These are phyloP conservation scores for Aspergillus conjunctus DNA, from an alignment of 495 filamentous ascomycete genomes.

Conservation along the genomic window DNA sequence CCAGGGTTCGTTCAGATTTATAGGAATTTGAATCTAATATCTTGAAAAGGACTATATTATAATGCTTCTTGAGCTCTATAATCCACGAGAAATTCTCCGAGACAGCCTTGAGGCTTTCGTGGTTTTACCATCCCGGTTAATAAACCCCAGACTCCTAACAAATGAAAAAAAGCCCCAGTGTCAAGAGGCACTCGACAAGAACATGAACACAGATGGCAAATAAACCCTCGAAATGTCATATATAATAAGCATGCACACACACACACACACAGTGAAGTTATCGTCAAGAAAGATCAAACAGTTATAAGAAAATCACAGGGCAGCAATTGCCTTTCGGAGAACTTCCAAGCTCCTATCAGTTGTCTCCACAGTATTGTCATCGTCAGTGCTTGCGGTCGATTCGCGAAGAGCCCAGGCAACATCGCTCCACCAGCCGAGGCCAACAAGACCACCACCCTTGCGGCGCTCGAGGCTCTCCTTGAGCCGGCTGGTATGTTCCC, in stretches of 20 bases:
- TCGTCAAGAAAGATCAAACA: constrained; percentile 3
- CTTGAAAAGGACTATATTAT: too few species aligned
- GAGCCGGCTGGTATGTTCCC: constrained; percentile 90
- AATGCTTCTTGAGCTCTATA: too few species aligned
- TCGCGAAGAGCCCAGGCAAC: constrained; percentile 76
- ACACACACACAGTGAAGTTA: constrained; percentile 10
- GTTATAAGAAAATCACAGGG: constrained; percentile 54
- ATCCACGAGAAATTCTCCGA: too few species aligned
- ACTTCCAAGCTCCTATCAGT: constrained; percentile 65
- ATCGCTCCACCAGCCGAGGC: constrained; percentile 90
- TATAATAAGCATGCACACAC: background rate
- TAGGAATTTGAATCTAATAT: too few species aligned
- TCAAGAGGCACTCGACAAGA: background rate
- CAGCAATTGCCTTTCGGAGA: constrained; percentile 74
- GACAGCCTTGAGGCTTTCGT: too few species aligned
- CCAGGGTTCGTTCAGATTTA: too few species aligned
- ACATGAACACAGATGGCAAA: background rate
- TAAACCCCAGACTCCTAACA: background rate
- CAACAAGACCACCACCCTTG: constrained; percentile 73
- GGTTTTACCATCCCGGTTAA: background rate
- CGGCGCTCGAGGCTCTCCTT: constrained; percentile 85
- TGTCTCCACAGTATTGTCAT: constrained; percentile 43
- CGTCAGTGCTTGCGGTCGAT: constrained; percentile 39
- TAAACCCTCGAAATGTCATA: background rate
- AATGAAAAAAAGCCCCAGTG: background rate